Percentiles rank a stretch among this genome's conserved stretches.
phyloP scores from a whole-genome alignment of 2,329 filamentous ascomycete genomes.

The Exophiala spinifera region DNA sequence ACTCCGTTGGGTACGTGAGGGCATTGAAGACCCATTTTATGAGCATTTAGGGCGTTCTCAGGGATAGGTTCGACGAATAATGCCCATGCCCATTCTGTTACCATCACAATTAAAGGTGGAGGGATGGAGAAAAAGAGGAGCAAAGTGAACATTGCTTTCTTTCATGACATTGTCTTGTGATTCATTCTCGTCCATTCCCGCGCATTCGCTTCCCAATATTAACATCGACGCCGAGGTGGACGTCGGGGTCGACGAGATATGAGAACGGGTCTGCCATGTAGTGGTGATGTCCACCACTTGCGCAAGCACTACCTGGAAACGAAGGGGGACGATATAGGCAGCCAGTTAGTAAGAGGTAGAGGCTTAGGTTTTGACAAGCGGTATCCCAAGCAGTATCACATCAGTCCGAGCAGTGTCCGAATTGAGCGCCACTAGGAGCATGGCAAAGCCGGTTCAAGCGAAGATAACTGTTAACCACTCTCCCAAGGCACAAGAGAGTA shows the following conservation, averaged over 20 bases:
- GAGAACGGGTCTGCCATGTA: background rate
- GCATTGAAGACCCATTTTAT: too few relatives aligned
- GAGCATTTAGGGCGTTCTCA: too few relatives aligned
- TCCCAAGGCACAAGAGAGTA: constrained; percentile 1
- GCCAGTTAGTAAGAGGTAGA: too few relatives aligned
- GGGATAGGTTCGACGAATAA: too few relatives aligned
- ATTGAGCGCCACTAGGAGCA: background rate
- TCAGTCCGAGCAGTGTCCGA: background rate
- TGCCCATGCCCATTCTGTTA: too few relatives aligned
- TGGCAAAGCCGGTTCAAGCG: background rate
- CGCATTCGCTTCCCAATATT: constrained; percentile 1
- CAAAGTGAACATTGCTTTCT: too few relatives aligned
- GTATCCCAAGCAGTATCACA: too few relatives aligned
- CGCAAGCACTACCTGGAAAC: background rate
- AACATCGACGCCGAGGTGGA: constrained; percentile 8
- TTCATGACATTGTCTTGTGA: background rate
- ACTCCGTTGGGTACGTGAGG: too few relatives aligned
- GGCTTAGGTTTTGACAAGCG: too few relatives aligned
- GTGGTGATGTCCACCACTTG: too few relatives aligned
- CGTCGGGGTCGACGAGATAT: background rate
- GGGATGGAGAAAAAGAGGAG: background rate
- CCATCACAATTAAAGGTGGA: background rate
- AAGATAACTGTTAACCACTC: background rate
- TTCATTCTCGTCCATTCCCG: constrained; percentile 15
- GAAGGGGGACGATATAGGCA: background rate